These are phyloP conservation scores for Candida ortonii DNA, from an alignment of 805 yeast genomes.

Conservation along the genomic window DNA sequence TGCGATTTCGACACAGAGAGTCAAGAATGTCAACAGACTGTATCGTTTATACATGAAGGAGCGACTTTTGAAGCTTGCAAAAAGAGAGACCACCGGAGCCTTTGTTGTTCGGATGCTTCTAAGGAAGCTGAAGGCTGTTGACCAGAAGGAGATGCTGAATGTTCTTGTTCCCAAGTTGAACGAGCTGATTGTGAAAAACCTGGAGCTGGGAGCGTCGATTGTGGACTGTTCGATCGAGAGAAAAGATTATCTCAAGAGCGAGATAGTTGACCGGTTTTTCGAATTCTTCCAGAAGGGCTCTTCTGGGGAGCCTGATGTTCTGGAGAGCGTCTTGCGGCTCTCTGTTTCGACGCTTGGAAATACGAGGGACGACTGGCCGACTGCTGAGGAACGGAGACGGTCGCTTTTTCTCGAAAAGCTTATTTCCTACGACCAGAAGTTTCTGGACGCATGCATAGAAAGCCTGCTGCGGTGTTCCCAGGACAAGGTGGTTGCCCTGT, in stretches of 20 bases:
- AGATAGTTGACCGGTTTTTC: conserved; percentile 49
- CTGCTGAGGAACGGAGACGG: conserved; percentile 82
- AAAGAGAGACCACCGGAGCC: conserved; percentile 80
- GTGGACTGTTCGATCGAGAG: conserved; percentile 63
- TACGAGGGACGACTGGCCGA: conserved; percentile 87
- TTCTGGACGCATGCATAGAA: conserved; percentile 56
- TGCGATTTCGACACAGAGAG: conserved; percentile 60
- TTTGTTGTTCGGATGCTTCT: conserved; percentile 74
- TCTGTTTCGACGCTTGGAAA: conserved; percentile 75
- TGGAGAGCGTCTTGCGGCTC: conserved; percentile 66
- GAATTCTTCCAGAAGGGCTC: conserved; percentile 41
- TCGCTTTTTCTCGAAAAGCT: conserved; percentile 71
- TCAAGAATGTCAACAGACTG: conserved; percentile 67
- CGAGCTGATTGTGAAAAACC: conserved; percentile 58
- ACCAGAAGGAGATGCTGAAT: conserved; percentile 61
- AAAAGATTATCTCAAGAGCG: conserved; percentile 56
- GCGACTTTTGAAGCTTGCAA: conserved; percentile 68
- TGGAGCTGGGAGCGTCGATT: conserved; percentile 65
- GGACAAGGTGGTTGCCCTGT: conserved; percentile 68
- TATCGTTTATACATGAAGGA: conserved; percentile 70
- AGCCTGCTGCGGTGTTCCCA: conserved; percentile 57
- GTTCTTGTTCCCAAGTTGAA: conserved; percentile 64
- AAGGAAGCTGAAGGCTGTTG: conserved; percentile 58
- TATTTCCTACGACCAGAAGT: conserved; percentile 62
- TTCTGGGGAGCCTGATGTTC: conserved; percentile 42